A percentile compares a stretch with the other conserved stretches of the same genome.
phyloP scores from a whole-genome alignment of 176 grass and related monocot species.

The Oryza rufipogon region DNA sequence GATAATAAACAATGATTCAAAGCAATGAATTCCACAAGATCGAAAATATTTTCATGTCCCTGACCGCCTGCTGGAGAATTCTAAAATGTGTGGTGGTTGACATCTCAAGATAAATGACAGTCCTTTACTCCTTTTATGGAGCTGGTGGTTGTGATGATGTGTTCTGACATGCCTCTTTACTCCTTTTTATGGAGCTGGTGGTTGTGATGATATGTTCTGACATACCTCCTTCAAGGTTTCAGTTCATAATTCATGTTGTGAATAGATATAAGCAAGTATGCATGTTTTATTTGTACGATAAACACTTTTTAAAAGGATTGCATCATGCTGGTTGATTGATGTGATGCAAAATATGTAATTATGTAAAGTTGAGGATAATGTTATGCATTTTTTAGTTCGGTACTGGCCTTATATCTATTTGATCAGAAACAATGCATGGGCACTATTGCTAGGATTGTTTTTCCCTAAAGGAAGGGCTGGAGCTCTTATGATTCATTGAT shows the following conservation, averaged over 20 bases:
- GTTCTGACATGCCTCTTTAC: neutral
- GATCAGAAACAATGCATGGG: neutral
- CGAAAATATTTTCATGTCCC: neutral
- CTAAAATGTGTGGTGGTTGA: neutral
- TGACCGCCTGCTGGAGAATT: neutral
- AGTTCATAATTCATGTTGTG: neutral
- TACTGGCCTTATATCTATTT: neutral
- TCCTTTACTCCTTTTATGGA: neutral
- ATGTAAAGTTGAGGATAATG: neutral
- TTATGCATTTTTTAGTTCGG: neutral
- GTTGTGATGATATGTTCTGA: neutral
- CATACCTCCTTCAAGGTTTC: neutral
- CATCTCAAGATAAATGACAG: neutral
- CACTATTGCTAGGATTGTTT: neutral
- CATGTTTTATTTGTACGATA: neutral
- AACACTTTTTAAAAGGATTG: neutral
- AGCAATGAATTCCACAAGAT: conserved; percentile 15
- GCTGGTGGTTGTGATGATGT: neutral
- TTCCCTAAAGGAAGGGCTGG: neutral
- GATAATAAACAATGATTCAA: conserved; percentile 4
- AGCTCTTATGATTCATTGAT: neutral
- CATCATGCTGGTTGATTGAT: neutral
- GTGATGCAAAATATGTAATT: neutral
- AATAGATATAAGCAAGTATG: neutral
- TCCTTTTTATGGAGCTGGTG: neutral